Evolutionary conservation across 371 early-diverging fungal species (phyloP).

Genomic region (Thermomucor indicae-seudaticae): DNA sequence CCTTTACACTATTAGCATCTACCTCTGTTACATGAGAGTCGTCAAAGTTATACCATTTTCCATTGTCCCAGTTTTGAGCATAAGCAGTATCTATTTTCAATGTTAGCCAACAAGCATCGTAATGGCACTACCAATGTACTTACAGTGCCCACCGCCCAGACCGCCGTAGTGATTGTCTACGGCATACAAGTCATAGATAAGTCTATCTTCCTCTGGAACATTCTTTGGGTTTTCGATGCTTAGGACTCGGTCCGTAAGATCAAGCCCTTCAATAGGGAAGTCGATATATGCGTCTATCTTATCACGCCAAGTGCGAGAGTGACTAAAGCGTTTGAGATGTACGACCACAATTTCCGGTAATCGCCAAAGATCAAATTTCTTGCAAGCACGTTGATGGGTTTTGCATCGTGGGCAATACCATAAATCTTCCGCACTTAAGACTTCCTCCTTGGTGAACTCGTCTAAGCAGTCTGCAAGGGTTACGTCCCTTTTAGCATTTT

Average conservation of each 20-base stretch:
- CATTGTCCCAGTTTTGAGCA: constrained; percentile 71
- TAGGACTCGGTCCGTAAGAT: constrained; percentile 30
- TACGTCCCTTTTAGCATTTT: constrained; percentile 8
- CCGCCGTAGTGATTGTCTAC: constrained; percentile 93
- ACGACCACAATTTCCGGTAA: constrained; percentile 57
- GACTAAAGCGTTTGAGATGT: constrained; percentile 69
- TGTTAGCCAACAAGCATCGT: not conserved
- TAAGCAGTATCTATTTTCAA: constrained; percentile 75
- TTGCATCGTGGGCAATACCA: constrained; percentile 69
- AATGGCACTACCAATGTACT: constrained; percentile 17
- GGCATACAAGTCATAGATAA: constrained; percentile 82
- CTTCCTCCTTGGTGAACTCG: constrained; percentile 58
- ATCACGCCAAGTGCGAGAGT: constrained; percentile 51
- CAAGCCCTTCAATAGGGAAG: constrained; percentile 50
- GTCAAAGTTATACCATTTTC: constrained; percentile 86
- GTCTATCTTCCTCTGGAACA: constrained; percentile 15
- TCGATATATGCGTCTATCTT: constrained; percentile 61
- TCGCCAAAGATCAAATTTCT: constrained; percentile 52
- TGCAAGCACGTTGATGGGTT: constrained; percentile 44
- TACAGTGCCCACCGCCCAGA: constrained; percentile 92
- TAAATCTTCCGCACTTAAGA: constrained; percentile 56
- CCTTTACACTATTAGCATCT: constrained; percentile 51
- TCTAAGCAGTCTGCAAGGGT: constrained; percentile 55
- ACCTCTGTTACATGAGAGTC: constrained; percentile 76
- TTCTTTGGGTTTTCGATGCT: constrained; percentile 11